Conservation (phyloP, 257 asterid genomes). For the Nicotiana tomentosiformis region DNA sequence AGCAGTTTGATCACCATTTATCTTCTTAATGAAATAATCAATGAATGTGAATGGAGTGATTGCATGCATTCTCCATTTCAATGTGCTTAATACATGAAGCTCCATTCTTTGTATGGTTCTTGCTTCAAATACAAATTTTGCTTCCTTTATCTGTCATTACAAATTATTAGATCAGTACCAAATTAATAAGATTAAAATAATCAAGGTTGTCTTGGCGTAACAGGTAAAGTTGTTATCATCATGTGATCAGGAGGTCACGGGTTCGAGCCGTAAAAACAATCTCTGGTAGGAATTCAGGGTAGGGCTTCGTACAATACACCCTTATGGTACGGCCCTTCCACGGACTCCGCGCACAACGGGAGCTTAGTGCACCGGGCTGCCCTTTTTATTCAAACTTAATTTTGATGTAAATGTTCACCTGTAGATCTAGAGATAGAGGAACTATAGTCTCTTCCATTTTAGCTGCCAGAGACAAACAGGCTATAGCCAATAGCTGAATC, state of each 20-base stretch:
- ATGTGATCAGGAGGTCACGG: too few relatives aligned
- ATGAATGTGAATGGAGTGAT: slow-evolving; percentile 37
- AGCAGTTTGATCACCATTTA: slow-evolving; percentile 17
- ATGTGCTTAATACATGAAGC: slow-evolving; percentile 27
- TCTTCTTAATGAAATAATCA: slow-evolving; percentile 26
- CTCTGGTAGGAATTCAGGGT: too few relatives aligned
- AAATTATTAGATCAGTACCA: not conserved
- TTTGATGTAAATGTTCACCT: slow-evolving; percentile 17
- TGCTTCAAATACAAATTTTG: slow-evolving; percentile 23
- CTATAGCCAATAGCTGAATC: slow-evolving; percentile 30
- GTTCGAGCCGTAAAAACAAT: too few relatives aligned
- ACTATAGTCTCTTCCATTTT: slow-evolving; percentile 40
- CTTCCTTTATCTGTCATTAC: slow-evolving; percentile 16
- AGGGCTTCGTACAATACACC: too few relatives aligned
- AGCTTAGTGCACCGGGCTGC: too few relatives aligned
- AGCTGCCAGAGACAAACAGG: slow-evolving; percentile 43
- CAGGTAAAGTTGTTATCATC: too few relatives aligned
- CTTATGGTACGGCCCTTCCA: too few relatives aligned
- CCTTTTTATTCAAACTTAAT: too few relatives aligned
- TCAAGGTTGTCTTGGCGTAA: too few relatives aligned
- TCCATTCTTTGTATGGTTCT: slow-evolving; percentile 39
- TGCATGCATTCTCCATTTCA: slow-evolving; percentile 39
- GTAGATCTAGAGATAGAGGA: slow-evolving; percentile 29
- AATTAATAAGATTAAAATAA: too few relatives aligned
- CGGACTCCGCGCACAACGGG: too few relatives aligned